These are phyloP conservation scores for Thelonectria rubi DNA, from an alignment of 2,329 filamentous ascomycete species.

Conservation along the genomic window DNA sequence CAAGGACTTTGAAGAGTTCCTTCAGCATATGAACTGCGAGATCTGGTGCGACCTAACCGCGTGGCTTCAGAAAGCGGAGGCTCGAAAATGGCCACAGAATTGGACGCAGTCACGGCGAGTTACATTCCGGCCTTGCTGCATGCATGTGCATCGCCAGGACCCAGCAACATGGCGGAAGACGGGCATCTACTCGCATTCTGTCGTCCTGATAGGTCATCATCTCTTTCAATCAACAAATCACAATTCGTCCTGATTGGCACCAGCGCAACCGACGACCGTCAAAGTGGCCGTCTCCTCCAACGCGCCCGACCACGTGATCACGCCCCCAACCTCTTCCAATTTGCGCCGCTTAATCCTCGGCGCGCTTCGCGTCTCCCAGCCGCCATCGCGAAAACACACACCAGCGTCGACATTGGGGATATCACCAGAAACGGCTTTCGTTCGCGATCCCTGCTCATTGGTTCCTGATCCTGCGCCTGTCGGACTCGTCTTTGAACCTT, in stretches of 20 bases:
- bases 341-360: conserved; percentile 50
- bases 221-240: not conserved
- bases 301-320: conserved; percentile 41
- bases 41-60: too few relatives aligned
- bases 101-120: not conserved
- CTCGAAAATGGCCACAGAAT: conserved; percentile 1
- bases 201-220: not conserved
- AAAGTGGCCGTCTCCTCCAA: not conserved
- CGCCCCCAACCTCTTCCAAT: conserved; percentile 37
- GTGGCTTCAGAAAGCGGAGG: conserved; percentile 12
- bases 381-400: conserved; percentile 41
- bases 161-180: not conserved
- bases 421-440: conserved; percentile 28
- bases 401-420: conserved; percentile 33
- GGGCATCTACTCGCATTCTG: not conserved
- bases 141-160: conserved; percentile 1
- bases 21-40: not conserved
- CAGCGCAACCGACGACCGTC: not conserved
- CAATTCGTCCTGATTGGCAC: not conserved
- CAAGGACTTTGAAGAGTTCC: not conserved
- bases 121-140: conserved; percentile 3
- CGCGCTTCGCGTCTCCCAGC: conserved; percentile 42
- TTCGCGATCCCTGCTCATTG: conserved; percentile 17
- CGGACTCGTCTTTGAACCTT: not conserved
- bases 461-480: not conserved